Conservation (phyloP, 768 basidiomycete genomes). For the Russula abietina region DNA sequence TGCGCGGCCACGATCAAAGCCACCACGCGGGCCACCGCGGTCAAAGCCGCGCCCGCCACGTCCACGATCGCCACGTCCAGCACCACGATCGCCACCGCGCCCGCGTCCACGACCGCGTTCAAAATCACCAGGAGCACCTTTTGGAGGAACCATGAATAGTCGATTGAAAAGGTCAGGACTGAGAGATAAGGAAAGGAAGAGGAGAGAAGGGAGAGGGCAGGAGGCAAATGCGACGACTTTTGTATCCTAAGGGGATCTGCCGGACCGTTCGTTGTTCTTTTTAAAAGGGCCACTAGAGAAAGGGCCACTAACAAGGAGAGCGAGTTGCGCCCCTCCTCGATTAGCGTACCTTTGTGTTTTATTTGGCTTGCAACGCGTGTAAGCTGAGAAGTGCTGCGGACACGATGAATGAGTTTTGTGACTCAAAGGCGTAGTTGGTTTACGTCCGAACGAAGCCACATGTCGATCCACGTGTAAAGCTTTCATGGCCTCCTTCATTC, state of each 20-base stretch:
- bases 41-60: neutral
- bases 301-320: no score
- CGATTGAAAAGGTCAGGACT: neutral
- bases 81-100: no score
- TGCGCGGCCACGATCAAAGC: neutral
- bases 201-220: neutral
- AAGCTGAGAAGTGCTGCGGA: neutral
- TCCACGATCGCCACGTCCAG: neutral
- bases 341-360: neutral
- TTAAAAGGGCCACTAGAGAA: neutral
- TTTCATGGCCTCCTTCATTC: constrained; percentile 30
- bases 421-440: neutral
- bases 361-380: no score
- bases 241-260: neutral
- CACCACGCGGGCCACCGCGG: neutral
- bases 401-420: no score
- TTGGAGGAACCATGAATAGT: constrained; percentile 3
- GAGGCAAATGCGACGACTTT: neutral
- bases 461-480: neutral
- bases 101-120: neutral
- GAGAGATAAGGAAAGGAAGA: neutral
- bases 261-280: neutral
- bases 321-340: neutral
- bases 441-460: neutral
- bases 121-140: neutral